phyloP scores from a whole-genome alignment of 2,329 filamentous ascomycete species.

The Lachnellula occidentalis region DNA sequence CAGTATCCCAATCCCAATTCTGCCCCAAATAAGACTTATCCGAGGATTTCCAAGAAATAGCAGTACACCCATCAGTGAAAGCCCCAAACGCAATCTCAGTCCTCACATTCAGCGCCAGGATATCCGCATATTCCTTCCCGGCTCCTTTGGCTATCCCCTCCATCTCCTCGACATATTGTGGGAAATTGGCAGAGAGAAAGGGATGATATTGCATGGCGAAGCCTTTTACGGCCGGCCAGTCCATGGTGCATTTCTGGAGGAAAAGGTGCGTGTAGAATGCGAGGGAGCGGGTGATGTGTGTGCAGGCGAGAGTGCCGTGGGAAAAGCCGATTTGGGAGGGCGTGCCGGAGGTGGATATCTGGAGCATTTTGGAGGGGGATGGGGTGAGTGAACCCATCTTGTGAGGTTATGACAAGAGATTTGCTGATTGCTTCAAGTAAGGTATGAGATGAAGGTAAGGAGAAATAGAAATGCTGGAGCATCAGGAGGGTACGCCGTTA shows the following conservation, averaged over 20 bases:
- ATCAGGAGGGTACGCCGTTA: too few relatives aligned
- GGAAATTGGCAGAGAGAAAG: conserved; percentile 13
- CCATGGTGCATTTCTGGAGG: conserved; percentile 28
- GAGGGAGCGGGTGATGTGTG: conserved; percentile 32
- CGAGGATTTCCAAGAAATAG: conserved; percentile 35
- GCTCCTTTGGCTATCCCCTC: conserved; percentile 42
- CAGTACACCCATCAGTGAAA: conserved; percentile 47
- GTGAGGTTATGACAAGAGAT: too few relatives aligned
- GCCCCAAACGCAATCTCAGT: conserved; percentile 48
- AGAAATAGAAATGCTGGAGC: too few relatives aligned
- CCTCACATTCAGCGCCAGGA: conserved; percentile 46
- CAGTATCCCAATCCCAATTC: conserved; percentile 29
- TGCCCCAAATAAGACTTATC: conserved; percentile 23
- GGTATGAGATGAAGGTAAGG: too few relatives aligned
- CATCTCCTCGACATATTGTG: conserved; percentile 31
- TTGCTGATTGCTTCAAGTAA: too few relatives aligned
- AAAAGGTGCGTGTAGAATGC: conserved; percentile 35
- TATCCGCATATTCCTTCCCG: conserved; percentile 36
- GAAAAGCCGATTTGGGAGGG: conserved; percentile 31
- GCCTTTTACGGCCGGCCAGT: conserved; percentile 27
- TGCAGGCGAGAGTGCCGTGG: conserved; percentile 31
- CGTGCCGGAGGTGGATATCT: conserved; percentile 18
- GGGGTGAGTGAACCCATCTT: too few relatives aligned
- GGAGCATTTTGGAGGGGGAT: conserved; percentile 11
- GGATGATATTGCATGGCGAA: conserved; percentile 18